These are phyloP conservation scores for Blastobotrys americana DNA, from an alignment of 805 yeast species.

Conservation along the genomic window DNA sequence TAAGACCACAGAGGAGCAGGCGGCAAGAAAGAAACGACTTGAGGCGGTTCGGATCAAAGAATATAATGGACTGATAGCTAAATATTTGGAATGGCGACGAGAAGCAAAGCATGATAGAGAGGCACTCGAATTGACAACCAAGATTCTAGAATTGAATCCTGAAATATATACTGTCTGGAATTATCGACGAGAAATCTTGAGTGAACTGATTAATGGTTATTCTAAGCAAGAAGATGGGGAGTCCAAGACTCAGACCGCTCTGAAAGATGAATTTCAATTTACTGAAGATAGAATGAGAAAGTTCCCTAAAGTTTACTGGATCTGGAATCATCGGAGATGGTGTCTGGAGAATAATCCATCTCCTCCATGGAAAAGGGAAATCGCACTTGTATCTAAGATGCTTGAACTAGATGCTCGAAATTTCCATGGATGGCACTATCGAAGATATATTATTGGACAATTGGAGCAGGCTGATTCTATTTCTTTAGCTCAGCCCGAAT, in stretches of 20 bases:
- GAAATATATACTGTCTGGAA: conserved; percentile 91
- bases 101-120: conserved; percentile 29
- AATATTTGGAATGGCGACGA: conserved; percentile 35
- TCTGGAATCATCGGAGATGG: conserved; percentile 94
- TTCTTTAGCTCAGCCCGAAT: conserved; percentile 44
- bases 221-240: conserved; percentile 12
- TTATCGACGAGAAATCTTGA: conserved; percentile 66
- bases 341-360: conserved; percentile 46
- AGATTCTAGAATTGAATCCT: conserved; percentile 60
- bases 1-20: conserved; percentile 49
- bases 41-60: conserved; percentile 56
- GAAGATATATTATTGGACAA: conserved; percentile 56
- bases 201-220: conserved; percentile 23
- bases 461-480: conserved; percentile 23
- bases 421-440: conserved; percentile 93
- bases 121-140: conserved; percentile 48
- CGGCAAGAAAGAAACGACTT: conserved; percentile 40
- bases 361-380: conserved; percentile 64
- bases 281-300: conserved; percentile 50
- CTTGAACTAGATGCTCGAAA: conserved; percentile 72
- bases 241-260: conserved; percentile 27
- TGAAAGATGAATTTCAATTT: conserved; percentile 55
- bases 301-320: conserved; percentile 91
- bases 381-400: conserved; percentile 60
- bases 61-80: conserved; percentile 43